Evolutionary conservation across 495 filamentous ascomycete species (phyloP).

Genomic region (Hypomontagnella monticulosa): DNA sequence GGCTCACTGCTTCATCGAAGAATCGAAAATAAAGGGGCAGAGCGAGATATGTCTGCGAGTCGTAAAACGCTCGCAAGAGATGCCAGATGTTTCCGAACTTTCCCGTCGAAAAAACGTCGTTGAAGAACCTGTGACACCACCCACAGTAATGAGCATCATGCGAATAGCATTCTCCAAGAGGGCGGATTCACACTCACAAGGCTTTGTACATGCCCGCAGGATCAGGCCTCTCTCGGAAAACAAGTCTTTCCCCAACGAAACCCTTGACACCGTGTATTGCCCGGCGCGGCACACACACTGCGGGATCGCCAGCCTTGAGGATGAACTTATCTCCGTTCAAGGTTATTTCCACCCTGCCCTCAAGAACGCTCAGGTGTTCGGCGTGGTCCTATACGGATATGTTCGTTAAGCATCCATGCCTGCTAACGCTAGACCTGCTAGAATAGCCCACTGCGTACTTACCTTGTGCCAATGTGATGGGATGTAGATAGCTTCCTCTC

Average conservation of each 20-base stretch:
- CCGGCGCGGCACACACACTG: slow-evolving; percentile 23
- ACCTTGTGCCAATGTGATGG: slow-evolving; percentile 42
- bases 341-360: slow-evolving; percentile 33
- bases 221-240: slow-evolving; percentile 28
- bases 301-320: slow-evolving; percentile 31
- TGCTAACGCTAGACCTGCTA: not conserved
- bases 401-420: not conserved
- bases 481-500: slow-evolving; percentile 33
- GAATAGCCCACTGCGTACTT: slow-evolving; percentile 4
- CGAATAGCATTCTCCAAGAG: too few species aligned
- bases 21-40: slow-evolving; percentile 31
- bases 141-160: not conserved
- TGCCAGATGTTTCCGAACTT: slow-evolving; percentile 28
- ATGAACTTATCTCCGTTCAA: slow-evolving; percentile 29
- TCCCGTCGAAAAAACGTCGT: slow-evolving; percentile 33
- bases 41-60: slow-evolving; percentile 28
- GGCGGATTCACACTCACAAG: slow-evolving; percentile 25
- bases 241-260: slow-evolving; percentile 30
- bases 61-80: slow-evolving; percentile 32
- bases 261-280: slow-evolving; percentile 26
- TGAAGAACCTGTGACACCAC: slow-evolving; percentile 32
- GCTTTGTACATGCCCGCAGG: slow-evolving; percentile 36
- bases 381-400: slow-evolving; percentile 24
- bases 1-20: slow-evolving; percentile 31
- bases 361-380: slow-evolving; percentile 31